Percentiles rank a stretch among this genome's conserved stretches.
These are phyloP conservation scores for Phoenix roebelenii DNA, from an alignment of 176 grass and related monocot species.

Conservation along the genomic window DNA sequence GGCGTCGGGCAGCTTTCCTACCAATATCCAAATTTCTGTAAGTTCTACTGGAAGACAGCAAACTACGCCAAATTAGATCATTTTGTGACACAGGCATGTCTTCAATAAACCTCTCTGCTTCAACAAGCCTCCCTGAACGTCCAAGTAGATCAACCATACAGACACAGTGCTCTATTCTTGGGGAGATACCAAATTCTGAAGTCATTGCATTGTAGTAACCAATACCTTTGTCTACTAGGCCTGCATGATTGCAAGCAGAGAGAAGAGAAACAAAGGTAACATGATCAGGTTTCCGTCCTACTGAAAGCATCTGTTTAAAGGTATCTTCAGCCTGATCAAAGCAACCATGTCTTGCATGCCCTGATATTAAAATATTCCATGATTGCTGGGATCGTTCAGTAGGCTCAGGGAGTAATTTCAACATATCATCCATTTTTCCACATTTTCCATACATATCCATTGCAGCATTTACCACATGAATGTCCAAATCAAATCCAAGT, in stretches of 20 bases:
- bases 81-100: slow-evolving; percentile 60
- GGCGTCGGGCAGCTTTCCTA: slow-evolving; percentile 48
- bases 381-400: slow-evolving; percentile 40
- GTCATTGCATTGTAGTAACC: slow-evolving; percentile 62
- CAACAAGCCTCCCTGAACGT: slow-evolving; percentile 46
- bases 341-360: slow-evolving; percentile 59
- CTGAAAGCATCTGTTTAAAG: slow-evolving; percentile 57
- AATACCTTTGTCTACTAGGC: slow-evolving; percentile 58
- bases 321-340: slow-evolving; percentile 65
- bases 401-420: slow-evolving; percentile 52
- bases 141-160: slow-evolving; percentile 82
- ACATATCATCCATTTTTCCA: slow-evolving; percentile 69
- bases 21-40: slow-evolving; percentile 71
- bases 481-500: slow-evolving; percentile 45
- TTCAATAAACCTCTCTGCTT: slow-evolving; percentile 64
- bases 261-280: slow-evolving; percentile 74
- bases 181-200: slow-evolving; percentile 44
- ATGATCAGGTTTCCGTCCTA: slow-evolving; percentile 52
- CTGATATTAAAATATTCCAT: slow-evolving; percentile 88
- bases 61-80: slow-evolving; percentile 79
- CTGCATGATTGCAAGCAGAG: slow-evolving; percentile 76
- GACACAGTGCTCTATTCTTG: slow-evolving; percentile 82
- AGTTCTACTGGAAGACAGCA: slow-evolving; percentile 71
- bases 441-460: slow-evolving; percentile 96
- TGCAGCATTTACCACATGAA: slow-evolving; percentile 58